Conservation (phyloP, 805 yeast genomes). For the Hanseniaspora singularis region DNA sequence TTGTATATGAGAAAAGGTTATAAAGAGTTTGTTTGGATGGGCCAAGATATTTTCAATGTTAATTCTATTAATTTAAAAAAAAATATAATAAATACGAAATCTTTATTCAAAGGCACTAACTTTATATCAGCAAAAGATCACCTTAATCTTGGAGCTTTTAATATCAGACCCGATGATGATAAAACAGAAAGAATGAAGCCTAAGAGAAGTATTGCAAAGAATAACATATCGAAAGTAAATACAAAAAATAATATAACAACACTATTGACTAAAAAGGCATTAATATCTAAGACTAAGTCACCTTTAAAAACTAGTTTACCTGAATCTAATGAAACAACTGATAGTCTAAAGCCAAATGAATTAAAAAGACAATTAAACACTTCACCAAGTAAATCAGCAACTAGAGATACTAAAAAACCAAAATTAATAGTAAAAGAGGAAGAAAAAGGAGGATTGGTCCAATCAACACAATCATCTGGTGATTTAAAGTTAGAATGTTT, state of each 20-base stretch:
- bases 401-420: background rate
- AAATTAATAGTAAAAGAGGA: background rate
- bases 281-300: background rate
- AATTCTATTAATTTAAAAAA: conserved; percentile 19
- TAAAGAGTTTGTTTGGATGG: conserved; percentile 26
- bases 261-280: background rate
- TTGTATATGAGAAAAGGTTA: conserved; percentile 23
- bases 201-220: background rate
- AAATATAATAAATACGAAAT: background rate
- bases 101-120: conserved; percentile 15
- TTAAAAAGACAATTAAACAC: background rate
- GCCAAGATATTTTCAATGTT: conserved; percentile 19
- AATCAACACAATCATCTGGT: background rate
- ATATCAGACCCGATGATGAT: background rate
- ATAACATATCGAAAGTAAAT: background rate
- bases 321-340: background rate
- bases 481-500: background rate
- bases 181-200: background rate
- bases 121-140: conserved; percentile 27
- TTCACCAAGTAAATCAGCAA: background rate
- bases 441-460: background rate
- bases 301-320: background rate
- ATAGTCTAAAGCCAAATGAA: background rate
- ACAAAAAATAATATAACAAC: background rate
- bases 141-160: background rate